Conservation (phyloP, 2,329 filamentous ascomycete genomes). For the Phyllosticta paracitricarpa region DNA sequence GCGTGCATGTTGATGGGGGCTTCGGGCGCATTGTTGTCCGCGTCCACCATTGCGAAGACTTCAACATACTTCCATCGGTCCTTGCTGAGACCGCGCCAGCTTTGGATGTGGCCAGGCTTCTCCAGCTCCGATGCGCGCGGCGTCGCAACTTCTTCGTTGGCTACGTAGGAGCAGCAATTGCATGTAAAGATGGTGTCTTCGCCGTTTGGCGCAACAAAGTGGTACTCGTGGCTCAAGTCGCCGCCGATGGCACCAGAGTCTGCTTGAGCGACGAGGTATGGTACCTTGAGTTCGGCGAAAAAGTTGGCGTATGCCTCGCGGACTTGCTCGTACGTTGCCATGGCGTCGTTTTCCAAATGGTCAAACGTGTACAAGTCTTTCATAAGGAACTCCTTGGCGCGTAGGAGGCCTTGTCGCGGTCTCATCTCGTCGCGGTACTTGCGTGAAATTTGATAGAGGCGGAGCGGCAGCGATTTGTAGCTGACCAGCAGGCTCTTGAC, state of each 20-base stretch:
- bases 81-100: slow-evolving; percentile 55
- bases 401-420: slow-evolving; percentile 76
- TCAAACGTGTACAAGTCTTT: slow-evolving; percentile 99
- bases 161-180: slow-evolving; percentile 59
- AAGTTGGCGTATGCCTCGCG: slow-evolving; percentile 63
- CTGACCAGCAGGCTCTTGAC: slow-evolving; percentile 65
- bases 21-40: slow-evolving; percentile 37
- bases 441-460: slow-evolving; percentile 83
- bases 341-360: slow-evolving; percentile 52
- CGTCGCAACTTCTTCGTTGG: slow-evolving; percentile 78
- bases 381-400: slow-evolving; percentile 90
- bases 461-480: slow-evolving; percentile 75
- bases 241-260: slow-evolving; percentile 97
- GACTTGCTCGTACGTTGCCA: slow-evolving; percentile 71
- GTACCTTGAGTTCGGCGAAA: slow-evolving; percentile 73
- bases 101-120: slow-evolving; percentile 14
- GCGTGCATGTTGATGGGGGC: slow-evolving; percentile 46
- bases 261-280: slow-evolving; percentile 75
- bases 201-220: slow-evolving; percentile 67
- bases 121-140: slow-evolving; percentile 15
- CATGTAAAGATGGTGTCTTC: slow-evolving; percentile 82
- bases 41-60: slow-evolving; percentile 27
- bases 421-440: slow-evolving; percentile 93
- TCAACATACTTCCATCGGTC: slow-evolving; percentile 60
- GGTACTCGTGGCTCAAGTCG: slow-evolving; percentile 87